phyloP scores from a whole-genome alignment of 768 basidiomycete species.

The Suillus variegatus region DNA sequence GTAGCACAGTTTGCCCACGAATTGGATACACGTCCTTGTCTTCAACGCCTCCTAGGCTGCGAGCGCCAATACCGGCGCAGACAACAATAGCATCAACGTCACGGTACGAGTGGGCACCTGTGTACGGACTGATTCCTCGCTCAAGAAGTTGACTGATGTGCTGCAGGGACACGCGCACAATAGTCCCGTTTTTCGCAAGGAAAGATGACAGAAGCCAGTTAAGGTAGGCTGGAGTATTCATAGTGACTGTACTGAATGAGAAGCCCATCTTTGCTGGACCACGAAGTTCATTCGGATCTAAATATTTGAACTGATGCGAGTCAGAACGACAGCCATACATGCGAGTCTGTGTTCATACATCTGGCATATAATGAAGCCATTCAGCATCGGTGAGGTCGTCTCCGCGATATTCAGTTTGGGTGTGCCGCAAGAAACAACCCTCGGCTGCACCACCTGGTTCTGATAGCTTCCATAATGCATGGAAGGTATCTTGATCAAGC shows the following conservation, averaged over 20 bases:
- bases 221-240: conserved; percentile 66
- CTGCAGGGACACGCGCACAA: conserved; percentile 60
- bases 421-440: conserved; percentile 62
- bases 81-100: conserved; percentile 58
- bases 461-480: conserved; percentile 75
- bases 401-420: conserved; percentile 61
- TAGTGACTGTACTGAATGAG: conserved; percentile 65
- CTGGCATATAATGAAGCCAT: conserved; percentile 53
- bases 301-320: conserved; percentile 31
- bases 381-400: conserved; percentile 33
- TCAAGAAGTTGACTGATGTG: conserved; percentile 62
- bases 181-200: conserved; percentile 57
- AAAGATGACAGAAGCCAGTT: conserved; percentile 65
- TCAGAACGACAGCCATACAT: conserved; percentile 7
- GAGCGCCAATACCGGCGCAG: conserved; percentile 67
- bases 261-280: conserved; percentile 48
- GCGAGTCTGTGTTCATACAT: conserved; percentile 39
- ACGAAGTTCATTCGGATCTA: conserved; percentile 42
- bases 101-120: conserved; percentile 8
- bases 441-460: conserved; percentile 55
- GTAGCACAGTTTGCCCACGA: conserved; percentile 46
- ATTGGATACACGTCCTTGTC: conserved; percentile 49
- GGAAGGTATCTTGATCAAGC: conserved; percentile 72
- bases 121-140: conserved; percentile 9
- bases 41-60: conserved; percentile 52